Percentiles rank a stretch among this genome's conserved stretches.
Evolutionary conservation across 169 alveolate genomes (phyloP).

Genomic region (Eimeria sp.): DNA sequence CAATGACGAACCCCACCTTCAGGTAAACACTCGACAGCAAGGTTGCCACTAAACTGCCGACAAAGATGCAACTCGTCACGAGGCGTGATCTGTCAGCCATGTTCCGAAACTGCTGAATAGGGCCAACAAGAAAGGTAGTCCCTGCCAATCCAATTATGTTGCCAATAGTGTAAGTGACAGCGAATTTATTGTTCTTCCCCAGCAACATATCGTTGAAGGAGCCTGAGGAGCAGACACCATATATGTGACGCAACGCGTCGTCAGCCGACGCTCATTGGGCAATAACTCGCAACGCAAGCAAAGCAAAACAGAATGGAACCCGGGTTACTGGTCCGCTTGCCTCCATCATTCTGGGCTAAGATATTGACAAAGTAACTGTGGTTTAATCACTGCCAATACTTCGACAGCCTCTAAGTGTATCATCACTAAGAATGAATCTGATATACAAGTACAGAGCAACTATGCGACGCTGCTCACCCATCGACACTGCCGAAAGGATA

Average conservation of each 20-base stretch:
- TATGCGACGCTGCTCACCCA: constrained; percentile 57
- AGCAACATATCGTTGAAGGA: constrained; percentile 76
- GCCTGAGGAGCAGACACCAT: constrained; percentile 40
- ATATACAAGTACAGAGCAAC: background rate
- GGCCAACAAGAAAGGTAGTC: constrained; percentile 79
- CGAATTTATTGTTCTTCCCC: constrained; percentile 76
- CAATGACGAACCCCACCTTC: constrained; percentile 62
- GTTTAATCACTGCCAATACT: background rate
- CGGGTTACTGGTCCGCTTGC: background rate
- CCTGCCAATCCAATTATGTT: constrained; percentile 79
- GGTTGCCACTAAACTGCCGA: constrained; percentile 75
- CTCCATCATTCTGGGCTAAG: background rate
- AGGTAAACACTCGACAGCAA: constrained; percentile 65
- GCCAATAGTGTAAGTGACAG: constrained; percentile 81
- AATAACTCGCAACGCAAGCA: too few species aligned
- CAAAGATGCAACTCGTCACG: constrained; percentile 63
- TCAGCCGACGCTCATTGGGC: background rate
- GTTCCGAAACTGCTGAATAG: constrained; percentile 70
- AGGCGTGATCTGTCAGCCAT: constrained; percentile 79
- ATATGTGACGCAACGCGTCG: background rate
- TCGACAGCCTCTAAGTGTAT: background rate
- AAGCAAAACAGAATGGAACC: background rate
- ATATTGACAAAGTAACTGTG: background rate
- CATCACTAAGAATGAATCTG: background rate
- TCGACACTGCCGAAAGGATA: constrained; percentile 69